Evolutionary conservation across 1,139 yeast species (phyloP).

Genomic region (Lodderomyces margitis): DNA sequence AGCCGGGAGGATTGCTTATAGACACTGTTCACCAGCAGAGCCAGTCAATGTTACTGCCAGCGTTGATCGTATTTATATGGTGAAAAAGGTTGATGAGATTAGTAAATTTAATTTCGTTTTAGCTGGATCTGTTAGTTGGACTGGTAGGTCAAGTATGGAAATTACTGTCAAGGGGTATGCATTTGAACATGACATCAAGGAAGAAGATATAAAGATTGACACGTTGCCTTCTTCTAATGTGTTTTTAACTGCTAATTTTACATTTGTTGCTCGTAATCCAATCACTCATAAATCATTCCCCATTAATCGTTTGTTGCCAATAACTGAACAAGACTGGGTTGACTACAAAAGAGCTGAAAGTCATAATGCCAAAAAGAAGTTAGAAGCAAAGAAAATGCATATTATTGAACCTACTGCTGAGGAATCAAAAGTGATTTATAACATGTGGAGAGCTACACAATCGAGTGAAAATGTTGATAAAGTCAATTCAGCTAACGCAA

Average conservation of each 20-base stretch:
- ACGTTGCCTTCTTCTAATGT: conserved; percentile 45
- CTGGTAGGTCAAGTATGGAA: conserved; percentile 94
- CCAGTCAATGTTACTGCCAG: conserved; percentile 94
- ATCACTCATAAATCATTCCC: conserved; percentile 84
- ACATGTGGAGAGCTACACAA: conserved; percentile 68
- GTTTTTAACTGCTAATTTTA: conserved; percentile 84
- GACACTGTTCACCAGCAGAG: conserved; percentile 86
- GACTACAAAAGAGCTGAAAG: conserved; percentile 88
- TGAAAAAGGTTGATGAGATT: conserved; percentile 79
- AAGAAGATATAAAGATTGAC: conserved; percentile 9
- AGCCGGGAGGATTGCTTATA: conserved; percentile 84
- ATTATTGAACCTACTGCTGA: conserved; percentile 67
- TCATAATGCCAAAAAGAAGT: conserved; percentile 79
- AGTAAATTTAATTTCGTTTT: conserved; percentile 71
- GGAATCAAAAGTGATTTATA: conserved; percentile 74
- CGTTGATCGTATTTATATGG: conserved; percentile 87
- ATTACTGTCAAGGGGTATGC: conserved; percentile 87
- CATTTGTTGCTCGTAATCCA: conserved; percentile 94
- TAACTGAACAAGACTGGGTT: conserved; percentile 70
- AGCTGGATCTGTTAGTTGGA: conserved; percentile 90
- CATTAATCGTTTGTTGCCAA: conserved; percentile 74
- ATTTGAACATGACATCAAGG: conserved; percentile 45
- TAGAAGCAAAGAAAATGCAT: conserved; percentile 64
- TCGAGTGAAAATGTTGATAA: conserved; percentile 24
- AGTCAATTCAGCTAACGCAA: conserved; percentile 23